Evolutionary conservation across 352 stramenopile genomes (phyloP).

Genomic region (Halophytophthora polymorphica): DNA sequence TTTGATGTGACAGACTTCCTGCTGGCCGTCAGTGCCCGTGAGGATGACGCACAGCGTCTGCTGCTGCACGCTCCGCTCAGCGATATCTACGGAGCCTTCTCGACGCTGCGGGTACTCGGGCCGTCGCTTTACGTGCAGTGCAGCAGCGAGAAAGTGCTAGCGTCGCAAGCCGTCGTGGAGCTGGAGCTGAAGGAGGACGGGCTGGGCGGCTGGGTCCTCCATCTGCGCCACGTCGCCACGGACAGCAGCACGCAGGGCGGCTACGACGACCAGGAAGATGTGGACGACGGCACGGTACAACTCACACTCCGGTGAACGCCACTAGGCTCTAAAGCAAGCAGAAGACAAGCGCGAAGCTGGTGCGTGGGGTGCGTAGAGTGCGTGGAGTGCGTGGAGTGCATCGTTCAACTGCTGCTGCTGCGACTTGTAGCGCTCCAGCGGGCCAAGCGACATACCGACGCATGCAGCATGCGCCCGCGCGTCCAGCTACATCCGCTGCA

Average conservation of each 20-base stretch:
- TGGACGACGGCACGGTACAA: no score
- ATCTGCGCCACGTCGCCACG: slow-evolving; percentile 3
- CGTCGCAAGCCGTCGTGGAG: slow-evolving; percentile 1
- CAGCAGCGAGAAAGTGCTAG: slow-evolving; percentile 2
- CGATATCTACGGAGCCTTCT: slow-evolving; percentile 5
- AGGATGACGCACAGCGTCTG: slow-evolving; percentile 1
- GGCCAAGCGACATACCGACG: no score
- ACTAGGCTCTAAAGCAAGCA: no score
- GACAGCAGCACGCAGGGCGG: not conserved
- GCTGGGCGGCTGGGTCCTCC: slow-evolving; percentile 1
- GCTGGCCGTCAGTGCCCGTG: not conserved
- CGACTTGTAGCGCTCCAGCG: no score
- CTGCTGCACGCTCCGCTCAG: not conserved
- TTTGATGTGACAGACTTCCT: slow-evolving; percentile 7
- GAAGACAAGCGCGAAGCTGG: no score
- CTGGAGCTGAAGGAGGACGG: slow-evolving; percentile 3
- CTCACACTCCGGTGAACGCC: no score
- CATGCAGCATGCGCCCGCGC: no score
- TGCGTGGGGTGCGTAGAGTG: no score
- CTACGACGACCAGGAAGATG: not conserved
- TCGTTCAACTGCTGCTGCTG: no score
- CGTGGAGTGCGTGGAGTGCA: no score
- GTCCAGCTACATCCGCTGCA: no score
- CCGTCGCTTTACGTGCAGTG: slow-evolving; percentile 6
- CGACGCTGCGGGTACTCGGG: not conserved